Conservation (phyloP, 2,329 filamentous ascomycete genomes). For the Colletotrichum sp. region DNA sequence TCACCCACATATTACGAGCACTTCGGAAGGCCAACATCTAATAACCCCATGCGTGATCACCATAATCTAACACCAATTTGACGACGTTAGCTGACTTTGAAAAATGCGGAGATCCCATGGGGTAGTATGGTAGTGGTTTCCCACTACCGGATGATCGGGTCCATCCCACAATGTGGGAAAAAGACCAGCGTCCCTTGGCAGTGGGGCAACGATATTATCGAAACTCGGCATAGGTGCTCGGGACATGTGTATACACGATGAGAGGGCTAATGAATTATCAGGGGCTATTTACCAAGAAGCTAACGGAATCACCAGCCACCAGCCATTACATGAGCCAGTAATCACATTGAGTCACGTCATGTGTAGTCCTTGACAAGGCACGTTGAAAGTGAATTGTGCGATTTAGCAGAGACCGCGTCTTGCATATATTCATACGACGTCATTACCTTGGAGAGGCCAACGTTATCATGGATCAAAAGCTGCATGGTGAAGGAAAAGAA, state of each 20-base stretch:
- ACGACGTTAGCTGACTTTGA: background rate
- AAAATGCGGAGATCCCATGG: background rate
- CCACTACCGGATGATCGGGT: background rate
- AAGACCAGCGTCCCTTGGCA: background rate
- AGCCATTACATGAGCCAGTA: background rate
- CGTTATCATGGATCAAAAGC: background rate
- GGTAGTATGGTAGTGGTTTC: background rate
- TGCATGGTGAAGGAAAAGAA: background rate
- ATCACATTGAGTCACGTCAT: background rate
- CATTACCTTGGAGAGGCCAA: background rate
- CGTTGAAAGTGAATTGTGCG: rapidly evolving
- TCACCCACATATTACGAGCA: background rate
- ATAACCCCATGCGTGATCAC: background rate
- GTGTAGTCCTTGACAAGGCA: background rate
- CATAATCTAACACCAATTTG: background rate
- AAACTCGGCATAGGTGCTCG: background rate
- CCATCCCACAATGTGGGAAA: background rate
- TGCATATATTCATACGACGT: rapidly evolving
- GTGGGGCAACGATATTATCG: background rate
- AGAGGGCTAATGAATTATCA: background rate
- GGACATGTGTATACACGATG: background rate
- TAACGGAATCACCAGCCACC: background rate
- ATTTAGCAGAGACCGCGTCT: background rate
- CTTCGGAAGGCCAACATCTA: background rate
- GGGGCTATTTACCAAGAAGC: background rate